These are phyloP conservation scores for Trichoderma oligosporum DNA, from an alignment of 2,329 filamentous ascomycete genomes.

Conservation along the genomic window DNA sequence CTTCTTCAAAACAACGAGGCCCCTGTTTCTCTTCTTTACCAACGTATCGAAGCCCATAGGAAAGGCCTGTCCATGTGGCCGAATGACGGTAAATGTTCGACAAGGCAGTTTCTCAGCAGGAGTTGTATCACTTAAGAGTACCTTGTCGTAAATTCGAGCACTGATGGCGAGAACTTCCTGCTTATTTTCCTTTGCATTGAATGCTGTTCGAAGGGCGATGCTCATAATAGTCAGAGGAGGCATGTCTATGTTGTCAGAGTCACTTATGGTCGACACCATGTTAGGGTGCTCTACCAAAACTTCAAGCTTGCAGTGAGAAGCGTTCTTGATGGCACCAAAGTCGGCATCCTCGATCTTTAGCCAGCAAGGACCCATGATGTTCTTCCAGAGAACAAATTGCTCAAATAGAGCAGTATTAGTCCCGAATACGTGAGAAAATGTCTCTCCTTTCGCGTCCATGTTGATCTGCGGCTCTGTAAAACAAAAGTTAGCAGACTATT, in stretches of 20 bases:
- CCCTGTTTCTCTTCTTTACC: conserved; percentile 66
- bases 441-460: conserved; percentile 71
- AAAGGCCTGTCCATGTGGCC: conserved; percentile 71
- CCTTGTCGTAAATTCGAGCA: conserved; percentile 86
- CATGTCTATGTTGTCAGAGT: conserved; percentile 75
- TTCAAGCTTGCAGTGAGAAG: conserved; percentile 96
- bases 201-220: conserved; percentile 77
- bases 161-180: conserved; percentile 92
- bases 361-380: conserved; percentile 99
- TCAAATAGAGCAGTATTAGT: conserved; percentile 92
- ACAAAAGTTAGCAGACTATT: conserved; percentile 23
- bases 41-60: conserved; percentile 83
- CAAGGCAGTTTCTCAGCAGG: conserved; percentile 84
- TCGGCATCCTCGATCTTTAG: conserved; percentile 83
- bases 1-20: conserved; percentile 75
- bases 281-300: conserved; percentile 76
- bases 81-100: conserved; percentile 86
- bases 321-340: conserved; percentile 80
- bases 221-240: conserved; percentile 97
- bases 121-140: conserved; percentile 82
- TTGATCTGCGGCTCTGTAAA: conserved; percentile 61
- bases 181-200: conserved; percentile 91
- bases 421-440: conserved; percentile 91
- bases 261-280: conserved; percentile 66
- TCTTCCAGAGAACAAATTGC: conserved; percentile 98